Conservation (phyloP, 805 yeast species). For the Pichia scutulata region DNA sequence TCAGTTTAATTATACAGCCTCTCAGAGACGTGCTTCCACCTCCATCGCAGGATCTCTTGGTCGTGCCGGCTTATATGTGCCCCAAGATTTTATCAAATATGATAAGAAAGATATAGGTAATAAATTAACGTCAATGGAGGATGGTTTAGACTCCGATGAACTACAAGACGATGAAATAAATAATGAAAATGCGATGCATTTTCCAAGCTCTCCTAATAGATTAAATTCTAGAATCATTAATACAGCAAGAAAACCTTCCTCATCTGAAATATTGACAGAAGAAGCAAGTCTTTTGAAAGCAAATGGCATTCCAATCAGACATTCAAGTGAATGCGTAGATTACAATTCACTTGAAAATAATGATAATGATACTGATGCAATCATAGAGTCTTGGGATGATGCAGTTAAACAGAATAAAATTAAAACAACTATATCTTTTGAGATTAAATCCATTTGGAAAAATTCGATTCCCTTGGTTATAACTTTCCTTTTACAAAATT, state of each 20-base stretch:
- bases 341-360: conserved; percentile 1
- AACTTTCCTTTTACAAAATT: conserved; percentile 64
- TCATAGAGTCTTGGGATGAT: conserved; percentile 28
- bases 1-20: conserved; percentile 36
- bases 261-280: conserved; percentile 15
- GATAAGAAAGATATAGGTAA: conserved; percentile 20
- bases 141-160: conserved; percentile 14
- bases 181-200: background rate
- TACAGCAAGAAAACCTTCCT: background rate
- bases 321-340: background rate
- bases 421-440: conserved; percentile 33
- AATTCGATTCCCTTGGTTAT: conserved; percentile 52
- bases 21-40: conserved; percentile 41
- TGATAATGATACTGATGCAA: conserved; percentile 14
- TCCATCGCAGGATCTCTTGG: conserved; percentile 45
- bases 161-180: background rate
- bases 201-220: background rate
- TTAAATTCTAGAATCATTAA: background rate
- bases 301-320: conserved; percentile 23
- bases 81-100: conserved; percentile 36
- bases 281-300: conserved; percentile 24
- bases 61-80: conserved; percentile 44
- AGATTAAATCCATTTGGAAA: conserved; percentile 30
- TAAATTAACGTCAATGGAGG: conserved; percentile 15
- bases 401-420: conserved; percentile 34